These are phyloP conservation scores for Aspergillus conjunctus DNA, from an alignment of 495 filamentous ascomycete genomes.

Conservation along the genomic window DNA sequence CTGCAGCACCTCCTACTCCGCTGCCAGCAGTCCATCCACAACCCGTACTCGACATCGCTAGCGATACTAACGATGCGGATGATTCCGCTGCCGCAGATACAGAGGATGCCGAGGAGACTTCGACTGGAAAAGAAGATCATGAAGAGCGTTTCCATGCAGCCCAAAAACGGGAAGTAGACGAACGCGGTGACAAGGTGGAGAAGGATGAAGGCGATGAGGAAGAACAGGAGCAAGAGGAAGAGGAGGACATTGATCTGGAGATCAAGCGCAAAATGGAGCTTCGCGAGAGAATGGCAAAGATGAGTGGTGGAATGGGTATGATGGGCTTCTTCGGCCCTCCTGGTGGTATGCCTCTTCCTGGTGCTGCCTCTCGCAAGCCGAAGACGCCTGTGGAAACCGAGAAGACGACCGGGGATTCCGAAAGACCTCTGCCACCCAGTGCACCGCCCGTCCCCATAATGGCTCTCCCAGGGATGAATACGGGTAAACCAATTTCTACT, in stretches of 20 bases:
- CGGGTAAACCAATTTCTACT: constrained; percentile 42
- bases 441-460: constrained; percentile 79
- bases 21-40: constrained; percentile 46
- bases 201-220: constrained; percentile 57
- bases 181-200: constrained; percentile 37
- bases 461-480: constrained; percentile 71
- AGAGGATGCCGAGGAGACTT: constrained; percentile 76
- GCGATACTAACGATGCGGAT: constrained; percentile 87
- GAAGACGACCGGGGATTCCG: constrained; percentile 59
- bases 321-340: constrained; percentile 89
- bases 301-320: constrained; percentile 98
- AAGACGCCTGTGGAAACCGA: constrained; percentile 64
- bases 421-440: constrained; percentile 49
- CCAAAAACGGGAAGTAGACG: constrained; percentile 25
- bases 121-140: constrained; percentile 72
- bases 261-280: constrained; percentile 83
- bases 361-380: constrained; percentile 45
- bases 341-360: constrained; percentile 62
- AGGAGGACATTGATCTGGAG: constrained; percentile 92
- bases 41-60: constrained; percentile 56
- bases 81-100: constrained; percentile 85
- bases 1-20: constrained; percentile 45
- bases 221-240: constrained; percentile 73
- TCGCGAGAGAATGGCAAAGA: constrained; percentile 93
- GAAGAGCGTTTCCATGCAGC: constrained; percentile 53